Base-by-base conservation (phyloP, 768 basidiomycete species). In the Panus rudis region DNA sequence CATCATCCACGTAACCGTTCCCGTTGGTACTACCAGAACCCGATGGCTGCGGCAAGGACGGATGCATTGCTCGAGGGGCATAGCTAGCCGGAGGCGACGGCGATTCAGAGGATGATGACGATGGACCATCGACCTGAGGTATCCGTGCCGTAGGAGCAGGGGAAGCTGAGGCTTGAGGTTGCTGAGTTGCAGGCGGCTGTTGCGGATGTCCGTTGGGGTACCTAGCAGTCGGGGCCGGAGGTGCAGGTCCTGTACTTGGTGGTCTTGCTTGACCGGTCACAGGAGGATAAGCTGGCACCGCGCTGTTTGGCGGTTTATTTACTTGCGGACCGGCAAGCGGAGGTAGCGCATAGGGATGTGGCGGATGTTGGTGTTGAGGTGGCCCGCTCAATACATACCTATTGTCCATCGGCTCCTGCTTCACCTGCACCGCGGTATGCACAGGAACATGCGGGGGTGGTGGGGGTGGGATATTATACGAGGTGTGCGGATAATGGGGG, bases 81-180 rank as follows among this genome's bases (percentile, higher is more conserved):
- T 80, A 86, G 38, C 64, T 67, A 5, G 78, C 74, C n/a, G 82
- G 78, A 8, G 84, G 79, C 3, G 84, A 79, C 2, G 84, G 74
- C 19, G 81, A 79, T 19, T 79, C 84, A 1, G 83, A 84, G 33
- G 70, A 78, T 3, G 84, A 84, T 2, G 65, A 70, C 0, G 76
- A 72, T 1, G 88, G 85, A 0, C 88, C 88, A 54, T 91, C 88
- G 6, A 81, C 78, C 55, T 91, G 88, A 1, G 88, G 88, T 49
- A 91, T 88, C 26, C 57, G 57, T 25, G 43, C 31, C 20, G 37
- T 27, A 13, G 26, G 11, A 42, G 47, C 31, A 44, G 50, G 17
- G 39, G 41, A 1, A 50, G 41, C 14, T 23, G 48, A 24, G 16
- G 35, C 14, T 17, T 22, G 46, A 8, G 37, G 42, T 11, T n/a